phyloP scores from a whole-genome alignment of 1,284 basidiomycete species.

The Boletus sp. region DNA sequence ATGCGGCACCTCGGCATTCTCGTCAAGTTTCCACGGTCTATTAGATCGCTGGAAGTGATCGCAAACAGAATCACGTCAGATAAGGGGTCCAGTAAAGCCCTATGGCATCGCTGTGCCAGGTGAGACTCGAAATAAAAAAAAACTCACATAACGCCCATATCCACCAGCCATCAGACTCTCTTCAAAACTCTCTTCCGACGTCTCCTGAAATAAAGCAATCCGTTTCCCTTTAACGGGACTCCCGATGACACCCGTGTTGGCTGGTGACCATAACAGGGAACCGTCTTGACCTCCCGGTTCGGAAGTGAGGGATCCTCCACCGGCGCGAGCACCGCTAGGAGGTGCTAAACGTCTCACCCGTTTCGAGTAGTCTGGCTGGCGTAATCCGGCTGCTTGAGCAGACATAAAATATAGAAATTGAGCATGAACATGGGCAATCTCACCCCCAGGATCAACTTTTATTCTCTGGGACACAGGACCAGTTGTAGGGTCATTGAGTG shows the following conservation, averaged over 20 bases:
- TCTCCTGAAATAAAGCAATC: conserved; percentile 75
- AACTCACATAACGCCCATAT: conserved; percentile 69
- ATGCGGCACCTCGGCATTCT: conserved; percentile 29
- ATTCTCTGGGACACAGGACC: conserved; percentile 13
- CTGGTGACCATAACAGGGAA: conserved; percentile 35
- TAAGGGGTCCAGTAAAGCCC: conserved; percentile 15
- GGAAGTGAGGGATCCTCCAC: conserved; percentile 14
- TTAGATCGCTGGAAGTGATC: conserved; percentile 30
- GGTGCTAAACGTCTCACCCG: conserved; percentile 52
- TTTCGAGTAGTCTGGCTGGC: conserved; percentile 69
- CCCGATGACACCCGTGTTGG: conserved; percentile 60
- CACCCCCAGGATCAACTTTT: conserved; percentile 46
- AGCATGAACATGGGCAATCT: conserved; percentile 61
- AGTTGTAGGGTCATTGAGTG: background rate
- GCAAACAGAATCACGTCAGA: conserved; percentile 17
- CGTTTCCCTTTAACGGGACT: conserved; percentile 71
- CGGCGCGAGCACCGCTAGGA: conserved; percentile 4
- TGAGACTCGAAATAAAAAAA: background rate
- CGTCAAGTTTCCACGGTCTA: conserved; percentile 25
- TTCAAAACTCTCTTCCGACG: conserved; percentile 80
- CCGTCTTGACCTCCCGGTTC: conserved; percentile 38
- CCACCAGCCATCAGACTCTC: conserved; percentile 78
- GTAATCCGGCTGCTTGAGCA: conserved; percentile 57
- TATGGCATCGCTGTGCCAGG: conserved; percentile 1
- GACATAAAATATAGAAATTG: conserved; percentile 53